Base-by-base conservation (phyloP, 192 early-diverging fungal species). In the Piromyces sp. region DNA sequence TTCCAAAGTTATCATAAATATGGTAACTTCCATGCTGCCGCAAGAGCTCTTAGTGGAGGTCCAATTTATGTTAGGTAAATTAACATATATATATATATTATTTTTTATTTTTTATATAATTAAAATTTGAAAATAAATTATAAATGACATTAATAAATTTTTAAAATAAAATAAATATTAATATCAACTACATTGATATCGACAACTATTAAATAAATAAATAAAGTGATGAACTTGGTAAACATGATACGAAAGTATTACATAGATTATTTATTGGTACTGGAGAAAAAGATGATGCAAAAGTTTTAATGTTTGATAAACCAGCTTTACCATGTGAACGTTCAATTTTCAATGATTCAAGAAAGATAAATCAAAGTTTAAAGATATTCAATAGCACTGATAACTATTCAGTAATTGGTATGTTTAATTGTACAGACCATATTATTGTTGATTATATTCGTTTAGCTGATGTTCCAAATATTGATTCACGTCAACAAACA, bases 11-110 rank as follows among this genome's bases (percentile, higher is more conserved):
- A 85, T 11, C 84, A 83, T 38, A 40, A 38, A 12, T 89, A 87
- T 31, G 87, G 89, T 30, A 84, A 82, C 22, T 85, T 84, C 33
- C 90, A 91, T 83, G 89, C 89, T 2, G 84, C 83, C 22, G 83
- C 87, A 19, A 88, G 90, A 19, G 82, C 83, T 28, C 81, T 92
- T 5, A 88, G 87, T 80, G 90, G 89, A 13, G 88, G 90, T 0
- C 89, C 87, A n/a, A 79, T 92, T 16, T 92, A 91, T 81, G 86
- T 91, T 28, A 91, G 51, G 51, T 68, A n/a, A 68, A 51, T n/a
- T 38, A 5, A 38, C 1, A 38, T 38, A 38, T 38, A 38, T 14
- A 38, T 14, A 38, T 14, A 38, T 13, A 33, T 33, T n/a, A n/a
- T n/a, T n/a, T n/a, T n/a, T n/a, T n/a, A n/a, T n/a, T n/a, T n/a